phyloP scores from a whole-genome alignment of 495 filamentous ascomycete genomes.

The Rhizodiscina lignyota region DNA sequence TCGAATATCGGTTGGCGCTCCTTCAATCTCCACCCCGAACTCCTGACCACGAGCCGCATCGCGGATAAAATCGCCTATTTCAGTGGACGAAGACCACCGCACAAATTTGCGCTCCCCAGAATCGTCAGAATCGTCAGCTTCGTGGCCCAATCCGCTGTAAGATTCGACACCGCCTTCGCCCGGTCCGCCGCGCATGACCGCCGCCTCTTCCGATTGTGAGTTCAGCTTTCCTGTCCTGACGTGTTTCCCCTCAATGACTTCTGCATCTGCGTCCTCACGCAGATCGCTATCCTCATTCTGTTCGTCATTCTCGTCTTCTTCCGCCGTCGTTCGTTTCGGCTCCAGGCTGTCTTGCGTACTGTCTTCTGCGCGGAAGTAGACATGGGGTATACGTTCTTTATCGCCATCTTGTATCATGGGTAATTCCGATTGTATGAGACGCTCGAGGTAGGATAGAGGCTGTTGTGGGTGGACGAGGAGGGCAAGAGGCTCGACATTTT shows the following conservation, averaged over 20 bases:
- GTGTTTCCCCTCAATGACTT: constrained; percentile 31
- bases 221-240: constrained; percentile 28
- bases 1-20: constrained; percentile 47
- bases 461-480: constrained; percentile 86
- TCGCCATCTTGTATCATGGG: constrained; percentile 47
- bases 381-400: constrained; percentile 40
- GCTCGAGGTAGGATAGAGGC: constrained; percentile 81
- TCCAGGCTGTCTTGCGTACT: constrained; percentile 41
- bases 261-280: constrained; percentile 24
- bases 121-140: constrained; percentile 19
- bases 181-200: constrained; percentile 18
- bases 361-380: constrained; percentile 72
- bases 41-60: constrained; percentile 72
- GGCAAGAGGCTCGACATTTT: constrained; percentile 65
- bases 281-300: constrained; percentile 12
- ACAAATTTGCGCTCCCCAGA: constrained; percentile 40
- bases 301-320: constrained; percentile 19
- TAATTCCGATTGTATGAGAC: constrained; percentile 77
- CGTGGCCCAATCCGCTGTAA: constrained; percentile 42
- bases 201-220: constrained; percentile 1
- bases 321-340: constrained; percentile 13
- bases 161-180: constrained; percentile 40
- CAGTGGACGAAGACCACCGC: constrained; percentile 79
- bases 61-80: constrained; percentile 89
- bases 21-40: constrained; percentile 74